Base-by-base conservation (phyloP, 2,329 filamentous ascomycete species). In the Bisporella sp. region DNA sequence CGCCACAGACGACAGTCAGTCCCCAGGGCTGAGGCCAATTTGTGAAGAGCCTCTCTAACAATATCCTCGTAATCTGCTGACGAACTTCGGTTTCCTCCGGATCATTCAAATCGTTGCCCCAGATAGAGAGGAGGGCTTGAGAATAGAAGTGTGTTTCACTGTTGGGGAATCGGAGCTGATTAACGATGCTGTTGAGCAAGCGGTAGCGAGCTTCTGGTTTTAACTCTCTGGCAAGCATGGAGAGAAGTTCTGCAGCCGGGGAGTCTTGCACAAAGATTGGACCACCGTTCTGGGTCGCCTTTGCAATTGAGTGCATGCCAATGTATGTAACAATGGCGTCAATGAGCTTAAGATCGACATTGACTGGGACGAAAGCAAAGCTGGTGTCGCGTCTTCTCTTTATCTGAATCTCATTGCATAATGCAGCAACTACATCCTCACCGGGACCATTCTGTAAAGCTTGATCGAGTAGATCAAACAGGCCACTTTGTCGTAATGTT, bases 11-110 rank as follows among this genome's bases (percentile, higher is more conserved):
- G 55, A 91, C 84, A 66, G 96, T 84, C 41, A 99, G 73, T 9
- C 95, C 95, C 92, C 92, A 97, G 13, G 95, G 92, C 66, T 97
- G 92, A 47, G 92, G 92, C 71, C 91, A 89, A 67, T 89, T 89
- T 28, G 89, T 87, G 53, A 95, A 81, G 44, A 96, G 74, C 45
- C 93, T 82, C 74, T 99, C 93, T 37, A 96, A 75, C 43, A 99
- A 73, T 29, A 96, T 83, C 44, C 92, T 82, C 47, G 89, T 89
- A 52, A 99, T 92, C 66, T 95, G 89, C 71, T 97, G 87, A 35
- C 92, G 87, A 45, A 96, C 84, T 55, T 90, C 86, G 1, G 77
- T 78, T 61, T 92, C 88, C 63, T 93, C 87, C 12, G 86, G 82
- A 59, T 85, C 84, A 65, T 70, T 77, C 63, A 77, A 73, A 71